phyloP scores from a whole-genome alignment of 495 filamentous ascomycete genomes.

The Cetradonia linearis region DNA sequence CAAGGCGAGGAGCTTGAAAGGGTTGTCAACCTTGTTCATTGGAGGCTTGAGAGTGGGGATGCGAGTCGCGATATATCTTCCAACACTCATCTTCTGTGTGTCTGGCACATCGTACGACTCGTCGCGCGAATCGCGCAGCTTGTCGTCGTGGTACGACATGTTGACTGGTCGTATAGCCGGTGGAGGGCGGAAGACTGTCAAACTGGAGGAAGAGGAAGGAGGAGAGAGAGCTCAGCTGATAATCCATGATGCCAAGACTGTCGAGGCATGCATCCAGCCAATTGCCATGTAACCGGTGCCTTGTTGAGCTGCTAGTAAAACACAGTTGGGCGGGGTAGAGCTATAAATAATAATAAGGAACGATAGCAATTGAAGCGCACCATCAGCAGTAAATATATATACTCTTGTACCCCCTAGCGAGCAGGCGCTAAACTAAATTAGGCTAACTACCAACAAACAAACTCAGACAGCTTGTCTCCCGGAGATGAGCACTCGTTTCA shows the following conservation, averaged over 20 bases:
- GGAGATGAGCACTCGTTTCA: too few species aligned
- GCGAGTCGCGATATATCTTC: conserved; percentile 59
- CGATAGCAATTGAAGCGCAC: too few species aligned
- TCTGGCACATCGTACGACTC: conserved; percentile 19
- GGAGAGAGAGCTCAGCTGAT: not conserved
- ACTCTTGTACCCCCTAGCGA: too few species aligned
- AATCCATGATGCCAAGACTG: not conserved
- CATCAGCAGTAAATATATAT: too few species aligned
- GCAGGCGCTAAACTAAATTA: too few species aligned
- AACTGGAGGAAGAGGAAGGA: not conserved
- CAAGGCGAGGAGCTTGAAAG: conserved; percentile 57
- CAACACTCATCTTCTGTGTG: conserved; percentile 43
- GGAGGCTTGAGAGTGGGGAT: conserved; percentile 64
- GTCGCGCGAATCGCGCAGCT: conserved; percentile 17
- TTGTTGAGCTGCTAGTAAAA: not conserved
- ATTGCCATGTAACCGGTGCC: not conserved
- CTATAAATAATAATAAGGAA: too few species aligned
- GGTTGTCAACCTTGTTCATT: conserved; percentile 70
- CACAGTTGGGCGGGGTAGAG: too few species aligned
- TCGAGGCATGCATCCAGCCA: not conserved
- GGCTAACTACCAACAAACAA: too few species aligned
- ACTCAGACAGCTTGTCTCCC: too few species aligned
- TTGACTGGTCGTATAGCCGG: not conserved
- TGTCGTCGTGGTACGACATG: conserved; percentile 18
- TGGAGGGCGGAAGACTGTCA: not conserved